Conservation (phyloP, 495 filamentous ascomycete genomes). For the Podospora didyma region DNA sequence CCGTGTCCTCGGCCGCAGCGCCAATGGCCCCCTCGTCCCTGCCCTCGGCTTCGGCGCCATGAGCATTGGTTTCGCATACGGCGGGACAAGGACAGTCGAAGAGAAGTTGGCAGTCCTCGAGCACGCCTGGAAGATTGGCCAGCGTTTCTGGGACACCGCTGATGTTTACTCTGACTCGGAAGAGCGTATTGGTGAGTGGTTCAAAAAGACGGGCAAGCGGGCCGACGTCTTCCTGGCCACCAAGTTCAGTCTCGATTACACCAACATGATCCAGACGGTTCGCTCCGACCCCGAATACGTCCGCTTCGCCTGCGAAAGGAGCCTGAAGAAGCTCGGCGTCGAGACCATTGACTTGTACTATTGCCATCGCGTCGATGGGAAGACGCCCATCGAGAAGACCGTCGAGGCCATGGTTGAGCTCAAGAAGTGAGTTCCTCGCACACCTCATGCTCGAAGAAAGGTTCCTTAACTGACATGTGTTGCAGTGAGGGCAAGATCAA, state of each 20-base stretch:
- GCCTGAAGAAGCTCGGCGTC: conserved; percentile 54
- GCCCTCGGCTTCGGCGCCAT: conserved; percentile 17
- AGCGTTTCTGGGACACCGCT: conserved; percentile 68
- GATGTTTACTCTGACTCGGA: conserved; percentile 75
- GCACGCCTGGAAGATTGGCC: conserved; percentile 13
- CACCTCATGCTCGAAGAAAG: too few relatives aligned
- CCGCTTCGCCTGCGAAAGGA: conserved; percentile 59
- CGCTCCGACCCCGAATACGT: conserved; percentile 55
- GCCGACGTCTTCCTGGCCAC: conserved; percentile 61
- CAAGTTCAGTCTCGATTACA: conserved; percentile 53
- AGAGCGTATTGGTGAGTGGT: conserved; percentile 59
- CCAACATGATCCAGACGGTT: conserved; percentile 44
- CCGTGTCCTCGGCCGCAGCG: conserved; percentile 10
- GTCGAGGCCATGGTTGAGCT: conserved; percentile 33
- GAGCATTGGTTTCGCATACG: conserved; percentile 3
- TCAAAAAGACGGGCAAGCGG: conserved; percentile 63
- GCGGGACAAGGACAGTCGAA: background rate
- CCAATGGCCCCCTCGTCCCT: conserved; percentile 10
- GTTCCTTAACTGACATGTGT: too few relatives aligned
- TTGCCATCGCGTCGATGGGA: conserved; percentile 63
- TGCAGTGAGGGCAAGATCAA: conserved; percentile 71
- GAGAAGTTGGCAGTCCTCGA: conserved; percentile 12
- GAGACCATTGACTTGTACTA: conserved; percentile 83
- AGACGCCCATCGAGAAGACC: conserved; percentile 37
- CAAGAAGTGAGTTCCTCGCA: conserved; percentile 11